Conservation (phyloP, 1,139 yeast genomes). For the Pichia norvegensis region DNA sequence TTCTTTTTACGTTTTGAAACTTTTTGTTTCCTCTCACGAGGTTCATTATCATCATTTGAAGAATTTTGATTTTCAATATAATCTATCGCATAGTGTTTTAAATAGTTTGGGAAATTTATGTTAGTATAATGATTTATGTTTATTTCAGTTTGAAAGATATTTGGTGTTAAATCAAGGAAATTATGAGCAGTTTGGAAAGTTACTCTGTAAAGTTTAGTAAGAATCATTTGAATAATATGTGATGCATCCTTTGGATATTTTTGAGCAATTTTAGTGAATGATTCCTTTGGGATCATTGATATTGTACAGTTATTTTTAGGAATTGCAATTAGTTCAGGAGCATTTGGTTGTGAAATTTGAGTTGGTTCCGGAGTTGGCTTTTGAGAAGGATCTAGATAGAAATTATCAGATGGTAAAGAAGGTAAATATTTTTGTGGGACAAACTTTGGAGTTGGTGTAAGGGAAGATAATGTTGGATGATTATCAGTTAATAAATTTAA, state of each 20-base stretch:
- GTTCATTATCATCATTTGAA: background rate
- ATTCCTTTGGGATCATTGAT: slow-evolving; percentile 82
- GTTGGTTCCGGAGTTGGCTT: background rate
- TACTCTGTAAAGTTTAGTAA: slow-evolving; percentile 79
- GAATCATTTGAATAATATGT: slow-evolving; percentile 87
- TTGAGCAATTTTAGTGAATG: slow-evolving; percentile 64
- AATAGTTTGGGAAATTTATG: slow-evolving; percentile 53
- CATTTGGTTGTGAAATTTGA: background rate
- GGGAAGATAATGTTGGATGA: slow-evolving; percentile 12
- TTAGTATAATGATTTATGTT: slow-evolving; percentile 47
- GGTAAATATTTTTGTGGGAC: slow-evolving; percentile 6
- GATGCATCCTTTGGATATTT: slow-evolving; percentile 87
- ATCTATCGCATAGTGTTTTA: slow-evolving; percentile 27
- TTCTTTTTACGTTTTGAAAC: background rate
- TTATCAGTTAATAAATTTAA: slow-evolving; percentile 58
- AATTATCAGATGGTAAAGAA: slow-evolving; percentile 9
- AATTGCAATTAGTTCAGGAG: slow-evolving; percentile 49
- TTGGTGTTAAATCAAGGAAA: slow-evolving; percentile 78
- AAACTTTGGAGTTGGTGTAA: slow-evolving; percentile 11
- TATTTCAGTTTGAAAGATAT: slow-evolving; percentile 70
- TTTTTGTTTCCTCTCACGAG: background rate
- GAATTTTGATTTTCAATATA: slow-evolving; percentile 5
- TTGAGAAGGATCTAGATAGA: slow-evolving; percentile 9
- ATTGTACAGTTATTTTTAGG: slow-evolving; percentile 69
- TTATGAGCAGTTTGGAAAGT: slow-evolving; percentile 85